Percentiles rank a stretch among this genome's conserved stretches.
These are phyloP conservation scores for Rhododendron simsii DNA, from an alignment of 148 eudicot genomes.

Conservation along the genomic window DNA sequence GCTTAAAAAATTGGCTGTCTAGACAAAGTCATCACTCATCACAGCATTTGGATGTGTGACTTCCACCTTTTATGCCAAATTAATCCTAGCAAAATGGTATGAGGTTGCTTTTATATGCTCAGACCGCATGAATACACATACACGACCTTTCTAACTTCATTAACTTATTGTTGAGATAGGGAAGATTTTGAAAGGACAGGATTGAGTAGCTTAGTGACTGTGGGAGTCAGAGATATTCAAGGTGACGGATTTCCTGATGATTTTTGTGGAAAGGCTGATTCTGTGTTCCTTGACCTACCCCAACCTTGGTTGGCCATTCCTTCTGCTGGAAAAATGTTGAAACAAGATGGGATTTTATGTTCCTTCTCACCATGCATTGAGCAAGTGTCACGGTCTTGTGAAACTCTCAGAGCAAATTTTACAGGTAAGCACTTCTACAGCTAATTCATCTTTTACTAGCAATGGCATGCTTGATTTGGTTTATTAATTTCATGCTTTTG, in stretches of 20 bases:
- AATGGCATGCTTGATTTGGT: not conserved
- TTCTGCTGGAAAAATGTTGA: constrained; percentile 79
- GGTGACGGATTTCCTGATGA: constrained; percentile 90
- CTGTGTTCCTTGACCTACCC: constrained; percentile 83
- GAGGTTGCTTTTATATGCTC: not conserved
- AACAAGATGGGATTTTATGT: constrained; percentile 79
- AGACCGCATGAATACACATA: not conserved
- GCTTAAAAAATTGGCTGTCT: not conserved
- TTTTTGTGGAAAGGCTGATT: constrained; percentile 59
- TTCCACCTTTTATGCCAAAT: not conserved
- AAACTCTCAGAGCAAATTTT: constrained; percentile 49
- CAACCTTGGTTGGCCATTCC: constrained; percentile 96
- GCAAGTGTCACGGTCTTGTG: constrained; percentile 87
- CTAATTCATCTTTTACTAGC: not conserved
- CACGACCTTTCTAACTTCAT: not conserved
- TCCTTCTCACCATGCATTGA: constrained; percentile 98
- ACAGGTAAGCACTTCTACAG: constrained; percentile 44
- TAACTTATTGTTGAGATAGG: constrained; percentile 30
- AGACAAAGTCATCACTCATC: not conserved
- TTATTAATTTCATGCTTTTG: not conserved
- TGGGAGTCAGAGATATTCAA: constrained; percentile 88
- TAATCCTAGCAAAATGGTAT: not conserved
- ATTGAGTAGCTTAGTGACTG: constrained; percentile 67
- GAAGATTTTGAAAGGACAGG: constrained; percentile 86
- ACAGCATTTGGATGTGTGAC: not conserved